Percentiles rank a stretch among this genome's conserved stretches.
Conservation (phyloP, 2,329 filamentous ascomycete genomes). For the Hypoxylon rubiginosum region DNA sequence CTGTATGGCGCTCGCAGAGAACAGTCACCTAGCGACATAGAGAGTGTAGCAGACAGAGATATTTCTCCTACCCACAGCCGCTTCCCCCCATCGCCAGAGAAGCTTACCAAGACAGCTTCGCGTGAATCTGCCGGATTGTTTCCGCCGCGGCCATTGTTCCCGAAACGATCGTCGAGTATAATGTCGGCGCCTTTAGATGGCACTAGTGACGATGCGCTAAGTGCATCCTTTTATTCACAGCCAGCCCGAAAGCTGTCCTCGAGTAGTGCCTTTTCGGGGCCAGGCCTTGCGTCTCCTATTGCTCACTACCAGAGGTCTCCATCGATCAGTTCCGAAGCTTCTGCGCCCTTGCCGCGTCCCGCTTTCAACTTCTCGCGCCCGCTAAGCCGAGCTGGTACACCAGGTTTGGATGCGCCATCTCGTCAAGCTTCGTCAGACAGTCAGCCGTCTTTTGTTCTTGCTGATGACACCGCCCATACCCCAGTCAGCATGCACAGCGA, state of each 20-base stretch:
- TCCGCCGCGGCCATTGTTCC: conserved; percentile 64
- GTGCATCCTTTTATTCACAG: conserved; percentile 71
- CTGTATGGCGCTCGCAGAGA: conserved; percentile 69
- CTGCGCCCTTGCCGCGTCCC: conserved; percentile 75
- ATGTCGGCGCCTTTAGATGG: conserved; percentile 74
- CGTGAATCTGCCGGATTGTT: conserved; percentile 66
- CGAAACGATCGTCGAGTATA: conserved; percentile 70
- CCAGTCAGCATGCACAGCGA: conserved; percentile 81
- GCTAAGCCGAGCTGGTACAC: conserved; percentile 78
- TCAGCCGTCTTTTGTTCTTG: conserved; percentile 72
- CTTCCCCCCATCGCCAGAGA: conserved; percentile 61
- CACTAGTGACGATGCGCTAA: conserved; percentile 78
- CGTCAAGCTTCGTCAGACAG: conserved; percentile 76
- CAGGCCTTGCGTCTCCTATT: conserved; percentile 68
- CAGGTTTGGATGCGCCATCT: conserved; percentile 68
- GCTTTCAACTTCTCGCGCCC: conserved; percentile 96
- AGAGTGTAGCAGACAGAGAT: conserved; percentile 50
- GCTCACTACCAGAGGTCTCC: conserved; percentile 80
- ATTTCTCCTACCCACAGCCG: conserved; percentile 54
- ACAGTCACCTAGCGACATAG: conserved; percentile 69
- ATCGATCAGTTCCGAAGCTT: conserved; percentile 86
- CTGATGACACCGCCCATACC: conserved; percentile 75
- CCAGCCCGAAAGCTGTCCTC: conserved; percentile 83
- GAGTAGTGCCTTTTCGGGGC: conserved; percentile 65
- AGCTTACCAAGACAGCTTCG: conserved; percentile 57